Base-by-base conservation (phyloP, 805 yeast species). In the Osmozyma mogii region DNA sequence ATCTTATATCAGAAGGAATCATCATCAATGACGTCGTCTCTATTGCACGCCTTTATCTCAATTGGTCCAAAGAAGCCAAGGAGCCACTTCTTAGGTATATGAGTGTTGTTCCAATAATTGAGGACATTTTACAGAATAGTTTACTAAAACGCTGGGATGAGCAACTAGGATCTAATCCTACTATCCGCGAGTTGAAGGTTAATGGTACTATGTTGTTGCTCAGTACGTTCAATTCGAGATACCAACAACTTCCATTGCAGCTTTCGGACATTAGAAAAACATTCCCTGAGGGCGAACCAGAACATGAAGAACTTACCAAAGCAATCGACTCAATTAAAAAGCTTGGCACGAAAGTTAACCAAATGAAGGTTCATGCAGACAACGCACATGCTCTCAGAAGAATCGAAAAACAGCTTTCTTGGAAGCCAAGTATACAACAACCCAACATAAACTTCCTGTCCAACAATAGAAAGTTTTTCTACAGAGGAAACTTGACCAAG, bases 41-140 rank as follows among this genome's bases (percentile, higher is more conserved):
- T 7, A 65, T 83, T 10, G 82, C 81, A 3, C 75, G 73, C 27
- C 63, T 82, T 8, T 72, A 81, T 38, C 50, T 65, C 17, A 66
- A 68, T 12, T 84, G 94, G 94, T 63, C 78, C 2, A 56, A 58
- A 17, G 65, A 60, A 13, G 85, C 84, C 0, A 56, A 64, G 14
- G 58, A 58, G 1, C 63, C 75, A 0, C 75, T 81, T 30, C 39
- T 75, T 13, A 59, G 58, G 22, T 82, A 82, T 43, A 80, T 84
- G 22, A 70, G 68, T 22, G 58, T 70, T 5, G 65, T 75, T 55
- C 82, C 80, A 2, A 65, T 69, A 39, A 77, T 76, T 2, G 72
- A 73, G 45, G 76, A 72, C 31, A 50, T 77, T 17, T 67, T 68
- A 37, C 64, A 50, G 11, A 67, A 62, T 52, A 80, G 61, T 32